Evolutionary conservation across 2,329 filamentous ascomycete genomes (phyloP).

Genomic region (Hypoxylon sp.): DNA sequence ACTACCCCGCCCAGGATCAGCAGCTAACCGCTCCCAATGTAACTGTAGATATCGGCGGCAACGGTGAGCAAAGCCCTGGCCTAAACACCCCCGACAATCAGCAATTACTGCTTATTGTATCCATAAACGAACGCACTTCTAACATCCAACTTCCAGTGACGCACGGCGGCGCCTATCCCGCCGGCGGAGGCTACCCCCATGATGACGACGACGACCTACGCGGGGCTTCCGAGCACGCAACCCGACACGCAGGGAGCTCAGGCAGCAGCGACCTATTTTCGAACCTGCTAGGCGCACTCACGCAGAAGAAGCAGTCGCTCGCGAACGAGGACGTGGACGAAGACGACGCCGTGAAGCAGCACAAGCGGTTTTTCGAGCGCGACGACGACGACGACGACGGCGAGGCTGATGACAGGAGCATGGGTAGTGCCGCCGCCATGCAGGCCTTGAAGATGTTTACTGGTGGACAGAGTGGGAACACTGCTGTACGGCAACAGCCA

Average conservation of each 20-base stretch:
- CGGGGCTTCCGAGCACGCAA: slow-evolving; percentile 65
- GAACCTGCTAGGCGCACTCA: slow-evolving; percentile 63
- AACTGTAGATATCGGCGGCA: slow-evolving; percentile 49
- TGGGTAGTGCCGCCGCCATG: slow-evolving; percentile 83
- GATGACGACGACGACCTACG: slow-evolving; percentile 65
- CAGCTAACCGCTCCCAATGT: slow-evolving; percentile 38
- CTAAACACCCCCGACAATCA: not conserved
- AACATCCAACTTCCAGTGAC: slow-evolving; percentile 44
- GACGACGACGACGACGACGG: slow-evolving; percentile 63
- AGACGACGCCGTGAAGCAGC: slow-evolving; percentile 77
- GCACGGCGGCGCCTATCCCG: slow-evolving; percentile 54
- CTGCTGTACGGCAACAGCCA: slow-evolving; percentile 51
- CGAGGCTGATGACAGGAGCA: slow-evolving; percentile 65
- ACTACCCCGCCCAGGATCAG: slow-evolving; percentile 37
- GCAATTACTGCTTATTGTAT: not conserved
- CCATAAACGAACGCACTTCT: slow-evolving; percentile 16
- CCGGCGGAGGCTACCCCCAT: slow-evolving; percentile 56
- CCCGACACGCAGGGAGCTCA: slow-evolving; percentile 62
- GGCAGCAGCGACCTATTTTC: slow-evolving; percentile 66
- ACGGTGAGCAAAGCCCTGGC: slow-evolving; percentile 45
- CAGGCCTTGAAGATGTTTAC: slow-evolving; percentile 86
- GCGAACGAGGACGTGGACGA: slow-evolving; percentile 66
- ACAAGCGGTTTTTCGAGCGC: slow-evolving; percentile 80
- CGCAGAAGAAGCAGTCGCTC: slow-evolving; percentile 65
- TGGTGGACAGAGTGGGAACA: slow-evolving; percentile 64